Evolutionary conservation across 2,329 filamentous ascomycete species (phyloP), one percentile per base, ranked within the genome.

Genomic region (Epichloe brachyelytri): DNA sequence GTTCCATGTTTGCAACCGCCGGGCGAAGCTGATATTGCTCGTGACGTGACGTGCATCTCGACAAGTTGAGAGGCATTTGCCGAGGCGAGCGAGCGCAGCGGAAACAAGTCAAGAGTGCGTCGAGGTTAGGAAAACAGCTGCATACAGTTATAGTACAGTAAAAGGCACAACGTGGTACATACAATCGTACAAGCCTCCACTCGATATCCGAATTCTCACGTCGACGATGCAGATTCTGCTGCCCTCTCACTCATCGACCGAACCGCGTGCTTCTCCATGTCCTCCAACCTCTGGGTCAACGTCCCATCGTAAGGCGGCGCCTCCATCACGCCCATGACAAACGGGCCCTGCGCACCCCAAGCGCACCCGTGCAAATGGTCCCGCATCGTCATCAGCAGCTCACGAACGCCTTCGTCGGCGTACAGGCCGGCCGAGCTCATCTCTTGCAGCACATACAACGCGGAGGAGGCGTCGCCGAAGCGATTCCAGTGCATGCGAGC

Each of bases 391-490:
- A 48, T 46, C 14, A 70, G 53, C 8, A 70, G 48, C 1, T 44
- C 51, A 15, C 54, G 52, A 8, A 61, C 59, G 14, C 64, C 59
- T 5, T 62, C 55, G 56, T 85, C 75, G 53, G 77, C 79, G 46
- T 75, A 74, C 4, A 86, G 68, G 0, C 82, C 82, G 1, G 76
- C 74, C 36, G 75, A 69, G 40, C 77, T 74, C 83, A 88, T 86
- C 66, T 87, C 83, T 41, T 75, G 70, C 5, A 87, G 66, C 2
- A 84, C 62, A 4, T 72, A 68, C 47, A 80, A 65, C 22, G 85
- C 76, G 1, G 71, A 71, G 3, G 60, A 56, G 2, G 79, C 70
- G 58, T 87, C 79, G 20, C 78, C 74, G 55, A 79, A 77, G 11
- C 78, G 76, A 36, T 68, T 64, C 79, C 83, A 87, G 51, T 80